Conservation (phyloP, 208 protist species). For the Wallacemonas rigidus region DNA sequence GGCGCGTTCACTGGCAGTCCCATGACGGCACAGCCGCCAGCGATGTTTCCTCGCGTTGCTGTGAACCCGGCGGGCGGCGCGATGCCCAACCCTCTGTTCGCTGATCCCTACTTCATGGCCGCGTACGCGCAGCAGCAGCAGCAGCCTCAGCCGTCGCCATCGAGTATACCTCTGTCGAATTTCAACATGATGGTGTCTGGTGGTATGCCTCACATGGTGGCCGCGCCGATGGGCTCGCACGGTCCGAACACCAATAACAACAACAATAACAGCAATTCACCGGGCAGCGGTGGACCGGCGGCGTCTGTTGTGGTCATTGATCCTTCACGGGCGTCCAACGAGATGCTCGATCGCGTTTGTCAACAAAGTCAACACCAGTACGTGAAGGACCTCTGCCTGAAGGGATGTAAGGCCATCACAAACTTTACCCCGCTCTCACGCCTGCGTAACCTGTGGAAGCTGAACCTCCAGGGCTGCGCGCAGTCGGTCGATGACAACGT, state of each 20-base stretch:
- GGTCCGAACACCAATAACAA: constrained; percentile 17
- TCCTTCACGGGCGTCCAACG: constrained; percentile 47
- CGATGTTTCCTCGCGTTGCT: background rate
- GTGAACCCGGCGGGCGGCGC: background rate
- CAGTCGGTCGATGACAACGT: constrained; percentile 56
- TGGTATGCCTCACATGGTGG: background rate
- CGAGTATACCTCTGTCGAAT: background rate
- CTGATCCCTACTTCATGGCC: constrained; percentile 16
- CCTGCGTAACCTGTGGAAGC: constrained; percentile 63
- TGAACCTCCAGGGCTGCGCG: constrained; percentile 70
- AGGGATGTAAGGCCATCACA: constrained; percentile 65
- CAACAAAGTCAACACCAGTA: constrained; percentile 44
- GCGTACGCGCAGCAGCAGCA: constrained; percentile 6
- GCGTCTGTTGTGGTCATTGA: constrained; percentile 26
- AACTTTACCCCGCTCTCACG: constrained; percentile 47
- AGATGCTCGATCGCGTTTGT: constrained; percentile 58
- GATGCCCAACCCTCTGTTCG: constrained; percentile 9
- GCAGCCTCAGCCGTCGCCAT: constrained; percentile 1
- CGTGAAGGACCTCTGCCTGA: constrained; percentile 55
- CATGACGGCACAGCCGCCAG: constrained; percentile 11
- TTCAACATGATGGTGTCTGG: constrained; percentile 4
- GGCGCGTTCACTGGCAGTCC: constrained; percentile 7
- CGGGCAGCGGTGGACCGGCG: background rate
- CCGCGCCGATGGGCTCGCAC: background rate
- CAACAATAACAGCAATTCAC: constrained; percentile 42